Conservation (phyloP, 306 rosid genomes). For the Castanea crenata region DNA sequence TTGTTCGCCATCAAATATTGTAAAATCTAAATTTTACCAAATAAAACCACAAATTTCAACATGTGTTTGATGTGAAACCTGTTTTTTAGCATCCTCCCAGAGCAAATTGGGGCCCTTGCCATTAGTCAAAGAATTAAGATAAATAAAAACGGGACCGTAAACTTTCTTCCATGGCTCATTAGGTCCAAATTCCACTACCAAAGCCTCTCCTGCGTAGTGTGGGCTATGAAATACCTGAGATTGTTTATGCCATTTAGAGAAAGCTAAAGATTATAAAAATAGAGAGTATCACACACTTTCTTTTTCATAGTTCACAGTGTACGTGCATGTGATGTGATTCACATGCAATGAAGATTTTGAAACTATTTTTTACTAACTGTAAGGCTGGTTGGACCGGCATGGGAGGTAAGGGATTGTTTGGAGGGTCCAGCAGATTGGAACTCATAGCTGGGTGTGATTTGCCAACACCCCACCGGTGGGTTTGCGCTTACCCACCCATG, state of each 20-base stretch:
- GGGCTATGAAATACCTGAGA: conserved; percentile 80
- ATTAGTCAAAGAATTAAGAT: conserved; percentile 51
- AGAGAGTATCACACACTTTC: neutral
- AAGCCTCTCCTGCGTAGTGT: conserved; percentile 77
- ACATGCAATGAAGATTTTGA: neutral
- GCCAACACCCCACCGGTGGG: conserved; percentile 69
- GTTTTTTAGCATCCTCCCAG: conserved; percentile 80
- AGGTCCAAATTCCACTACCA: conserved; percentile 53
- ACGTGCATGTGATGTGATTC: neutral
- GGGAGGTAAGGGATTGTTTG: conserved; percentile 80
- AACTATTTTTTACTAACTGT: conserved; percentile 42
- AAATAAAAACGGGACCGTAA: conserved; percentile 75
- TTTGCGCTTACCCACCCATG: conserved; percentile 85
- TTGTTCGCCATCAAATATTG: neutral
- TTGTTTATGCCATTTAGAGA: conserved; percentile 2
- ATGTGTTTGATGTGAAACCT: conserved; percentile 38
- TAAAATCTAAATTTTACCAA: neutral
- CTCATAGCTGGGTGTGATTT: conserved; percentile 67
- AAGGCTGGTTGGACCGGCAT: conserved; percentile 79
- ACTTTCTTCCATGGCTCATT: conserved; percentile 93
- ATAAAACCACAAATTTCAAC: neutral
- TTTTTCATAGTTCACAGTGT: neutral
- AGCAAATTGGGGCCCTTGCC: conserved; percentile 37
- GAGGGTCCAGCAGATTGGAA: conserved; percentile 84
- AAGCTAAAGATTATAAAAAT: neutral